A percentile compares a stretch with the other conserved stretches of the same genome.
Evolutionary conservation across 192 early-diverging fungal species (phyloP).

Genomic region (Coemansia sp.): DNA sequence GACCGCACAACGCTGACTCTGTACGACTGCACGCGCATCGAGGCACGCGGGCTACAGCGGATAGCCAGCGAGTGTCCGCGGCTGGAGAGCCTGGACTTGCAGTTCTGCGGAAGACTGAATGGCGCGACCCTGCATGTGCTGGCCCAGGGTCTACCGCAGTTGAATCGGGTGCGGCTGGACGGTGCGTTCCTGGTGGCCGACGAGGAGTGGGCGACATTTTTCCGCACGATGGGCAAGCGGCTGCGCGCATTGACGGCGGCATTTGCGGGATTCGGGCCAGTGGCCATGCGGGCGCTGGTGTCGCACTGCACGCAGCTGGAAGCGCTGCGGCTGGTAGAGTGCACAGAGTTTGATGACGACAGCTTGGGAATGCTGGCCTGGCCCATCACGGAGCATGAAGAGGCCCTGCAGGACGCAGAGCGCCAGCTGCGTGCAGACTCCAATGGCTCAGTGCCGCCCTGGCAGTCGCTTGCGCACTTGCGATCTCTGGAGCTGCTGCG

Average conservation of each 20-base stretch:
- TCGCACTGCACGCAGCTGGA: conserved; percentile 61
- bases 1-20: conserved; percentile 58
- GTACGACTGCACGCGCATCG: conserved; percentile 78
- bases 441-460: conserved; percentile 9
- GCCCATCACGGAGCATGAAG: conserved; percentile 38
- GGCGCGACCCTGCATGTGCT: conserved; percentile 51
- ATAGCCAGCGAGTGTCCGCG: conserved; percentile 65
- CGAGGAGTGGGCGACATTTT: conserved; percentile 58
- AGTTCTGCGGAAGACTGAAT: conserved; percentile 70
- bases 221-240: conserved; percentile 53
- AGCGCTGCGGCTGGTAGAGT: conserved; percentile 61
- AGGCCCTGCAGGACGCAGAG: conserved; percentile 32
- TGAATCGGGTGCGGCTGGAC: conserved; percentile 61
- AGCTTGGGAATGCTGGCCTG: conserved; percentile 44
- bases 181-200: conserved; percentile 72
- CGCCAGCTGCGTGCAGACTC: conserved; percentile 14
- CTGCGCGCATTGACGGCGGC: conserved; percentile 61
- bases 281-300: conserved; percentile 55
- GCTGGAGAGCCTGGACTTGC: conserved; percentile 61
- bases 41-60: conserved; percentile 52
- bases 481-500: conserved; percentile 20
- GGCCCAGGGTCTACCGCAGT: conserved; percentile 31
- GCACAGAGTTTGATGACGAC: conserved; percentile 57
- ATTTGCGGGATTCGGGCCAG: conserved; percentile 57
- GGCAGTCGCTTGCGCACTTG: conserved; percentile 27